Base-by-base conservation (phyloP, 1,139 yeast genomes). In the Kluyveromyces sp. region DNA sequence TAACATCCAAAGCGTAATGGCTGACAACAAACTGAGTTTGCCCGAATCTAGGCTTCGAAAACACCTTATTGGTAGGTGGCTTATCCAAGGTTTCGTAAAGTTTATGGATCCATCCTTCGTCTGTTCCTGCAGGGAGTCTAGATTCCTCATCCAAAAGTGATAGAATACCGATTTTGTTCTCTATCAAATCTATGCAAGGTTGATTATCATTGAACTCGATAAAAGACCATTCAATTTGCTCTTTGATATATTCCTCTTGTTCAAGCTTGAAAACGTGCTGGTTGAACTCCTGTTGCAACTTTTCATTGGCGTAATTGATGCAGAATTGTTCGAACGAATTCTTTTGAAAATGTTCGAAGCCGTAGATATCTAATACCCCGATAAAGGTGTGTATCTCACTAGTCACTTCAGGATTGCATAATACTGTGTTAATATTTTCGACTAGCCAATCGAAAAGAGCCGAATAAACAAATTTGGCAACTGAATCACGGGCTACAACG, bases 261-360 rank as follows among this genome's bases (percentile, higher is more conserved):
- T 92, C 98, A 50, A 92, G 75, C 63, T 89, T 92, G 74, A 92
- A 92, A 40, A 92, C 97, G 61, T 92, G 97, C 65, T 89, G 97
- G 60, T 89, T 92, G 66, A 92, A 92, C 63, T 89, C 97, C 67
- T 92, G 98, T 66, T 92, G 98, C 55, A 92, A 74, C 67, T 92
- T 92, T 69, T 92, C 98, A 65, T 92, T 92, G 41, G 98, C 97
- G 64, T 92, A 92, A 63, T 92, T 92, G 67, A 92, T 92, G 69
- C 98, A 92, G 66, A 92, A 89, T 64, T 92, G 98, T 67, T 92
- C 98, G 58, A 92, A 92, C 6, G 96, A 88, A 65, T 92, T 92
- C 58, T 76, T 80, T 57, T 87, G 89, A 63, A 92, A 92, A 68
- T 89, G 96, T 65, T 92, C 98, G 63, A 92, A 92, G 34, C 98